Evolutionary conservation across 2,329 filamentous ascomycete species (phyloP).

Genomic region (Myriosclerotinia duriaeana): DNA sequence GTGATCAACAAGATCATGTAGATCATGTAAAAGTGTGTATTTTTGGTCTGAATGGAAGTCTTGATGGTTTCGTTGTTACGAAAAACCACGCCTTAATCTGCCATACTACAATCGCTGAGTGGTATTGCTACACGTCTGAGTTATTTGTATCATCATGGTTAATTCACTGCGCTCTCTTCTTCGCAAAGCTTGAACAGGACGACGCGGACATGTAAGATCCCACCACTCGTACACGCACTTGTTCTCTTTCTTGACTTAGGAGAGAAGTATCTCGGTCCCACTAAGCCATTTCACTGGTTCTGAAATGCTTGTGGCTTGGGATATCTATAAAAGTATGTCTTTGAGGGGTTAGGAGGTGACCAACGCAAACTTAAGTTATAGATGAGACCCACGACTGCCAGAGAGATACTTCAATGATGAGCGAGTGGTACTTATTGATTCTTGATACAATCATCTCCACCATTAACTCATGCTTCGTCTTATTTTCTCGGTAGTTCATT

Average conservation of each 20-base stretch:
- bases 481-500: neutral
- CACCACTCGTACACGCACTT: neutral
- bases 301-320: neutral
- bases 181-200: neutral
- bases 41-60: neutral
- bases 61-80: neutral
- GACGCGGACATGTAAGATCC: neutral
- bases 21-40: neutral
- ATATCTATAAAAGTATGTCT: too few relatives aligned
- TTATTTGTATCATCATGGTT: neutral
- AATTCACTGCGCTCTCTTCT: neutral
- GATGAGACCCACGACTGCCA: neutral
- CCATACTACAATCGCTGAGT: neutral
- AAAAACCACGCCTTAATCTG: neutral
- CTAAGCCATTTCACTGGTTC: too few relatives aligned
- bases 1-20: neutral
- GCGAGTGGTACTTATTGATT: neutral
- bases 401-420: neutral
- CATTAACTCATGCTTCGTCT: neutral
- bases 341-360: neutral
- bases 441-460: neutral
- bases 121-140: neutral
- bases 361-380: neutral
- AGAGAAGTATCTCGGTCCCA: too few relatives aligned
- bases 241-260: neutral